Percentiles rank a stretch among this genome's conserved stretches.
Evolutionary conservation across 257 asterid species (phyloP).

Genomic region (Agastache rugosa): DNA sequence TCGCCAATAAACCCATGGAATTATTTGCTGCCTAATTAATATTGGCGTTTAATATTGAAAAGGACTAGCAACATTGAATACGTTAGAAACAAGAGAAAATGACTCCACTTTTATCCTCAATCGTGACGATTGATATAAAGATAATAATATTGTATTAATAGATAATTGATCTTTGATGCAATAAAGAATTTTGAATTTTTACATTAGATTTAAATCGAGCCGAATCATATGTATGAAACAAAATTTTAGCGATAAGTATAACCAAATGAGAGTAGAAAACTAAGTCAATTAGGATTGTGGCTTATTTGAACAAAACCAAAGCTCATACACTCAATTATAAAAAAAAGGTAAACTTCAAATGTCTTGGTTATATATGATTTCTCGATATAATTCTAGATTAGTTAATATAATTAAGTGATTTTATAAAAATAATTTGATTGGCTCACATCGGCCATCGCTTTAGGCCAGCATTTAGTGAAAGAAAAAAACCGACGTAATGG

Average conservation of each 20-base stretch:
- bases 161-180: background rate
- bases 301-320: background rate
- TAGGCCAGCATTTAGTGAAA: constrained; percentile 2
- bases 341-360: too few species aligned
- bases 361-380: background rate
- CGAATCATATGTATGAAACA: too few species aligned
- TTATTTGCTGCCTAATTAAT: background rate
- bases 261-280: background rate
- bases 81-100: background rate
- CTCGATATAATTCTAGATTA: background rate
- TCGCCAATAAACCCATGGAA: background rate
- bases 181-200: background rate
- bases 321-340: background rate
- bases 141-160: background rate
- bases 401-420: background rate
- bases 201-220: background rate
- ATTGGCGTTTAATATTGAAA: background rate
- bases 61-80: background rate
- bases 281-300: background rate
- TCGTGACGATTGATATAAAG: background rate
- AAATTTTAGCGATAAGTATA: background rate
- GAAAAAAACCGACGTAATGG: constrained; percentile 19
- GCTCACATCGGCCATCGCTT: background rate
- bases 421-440: background rate
- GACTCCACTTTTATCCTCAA: background rate